Base-by-base conservation (phyloP, 768 basidiomycete genomes). In the Boletales sp. region DNA sequence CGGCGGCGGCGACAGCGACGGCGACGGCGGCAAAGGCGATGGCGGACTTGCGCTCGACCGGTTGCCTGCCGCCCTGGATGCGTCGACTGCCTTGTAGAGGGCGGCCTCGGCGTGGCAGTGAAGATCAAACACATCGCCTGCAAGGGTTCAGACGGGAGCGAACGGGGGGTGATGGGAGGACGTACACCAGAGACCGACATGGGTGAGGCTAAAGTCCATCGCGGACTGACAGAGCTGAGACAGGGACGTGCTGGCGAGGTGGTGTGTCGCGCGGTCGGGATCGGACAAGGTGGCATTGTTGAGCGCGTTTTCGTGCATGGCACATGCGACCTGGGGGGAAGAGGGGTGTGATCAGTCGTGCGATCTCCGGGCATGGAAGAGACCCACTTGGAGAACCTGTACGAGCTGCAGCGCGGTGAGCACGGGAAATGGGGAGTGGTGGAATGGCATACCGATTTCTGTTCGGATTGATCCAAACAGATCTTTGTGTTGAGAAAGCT, bases 281-380 rank as follows among this genome's bases (percentile, higher is more conserved):
- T 2, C 7, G 21, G 56, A 37, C 48, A 63, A 51, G 12, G 7
- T 1, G 8, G 34, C 18, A 19, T 58, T 56, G 2, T 49, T 62
- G 45, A 62, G 12, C 12, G 56, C 60, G n/a, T 45, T 62, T 52
- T 65, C 53, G 8, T 62, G 62, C 62, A 63, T 49, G 5, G 59
- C 59, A 34, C 48, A 52, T 3, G 62, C 61, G 34, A 62, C 21
- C 61, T 63, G 44, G 24, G 7, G 24, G 24, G 24, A 5, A 5
- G 24, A n/a, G 24, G 24, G 7, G 24, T 1, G 24, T 4, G 24
- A 27, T 27, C 24, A 27, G 5, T 27, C 2, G 24, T 27, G 24
- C 24, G 24, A 6, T 27, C 7, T n/a, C 15, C 13, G 9, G 32
- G 14, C 11, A 42, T 7, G 4, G 27, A 24, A 13, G 34, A 29